Evolutionary conservation across 106 monocot genomes (phyloP), one percentile per base, ranked within the genome.

Genomic region (Dendrobium officinale): DNA sequence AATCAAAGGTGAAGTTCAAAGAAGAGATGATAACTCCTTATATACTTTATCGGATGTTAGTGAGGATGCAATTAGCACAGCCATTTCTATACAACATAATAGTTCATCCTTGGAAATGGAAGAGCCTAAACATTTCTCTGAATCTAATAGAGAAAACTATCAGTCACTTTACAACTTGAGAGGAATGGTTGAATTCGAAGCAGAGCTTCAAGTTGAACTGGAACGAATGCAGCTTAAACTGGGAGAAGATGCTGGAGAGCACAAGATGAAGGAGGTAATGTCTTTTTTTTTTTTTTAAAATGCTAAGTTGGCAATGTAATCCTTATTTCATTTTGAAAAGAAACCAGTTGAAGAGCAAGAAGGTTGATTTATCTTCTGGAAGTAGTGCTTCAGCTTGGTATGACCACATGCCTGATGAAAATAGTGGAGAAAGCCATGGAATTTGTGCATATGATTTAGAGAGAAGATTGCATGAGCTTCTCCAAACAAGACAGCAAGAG

Each of bases 401-500:
- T 59, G 84, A 84, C 47, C 26, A n/a, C 40, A 77, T 19, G 72
- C 44, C 55, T 17, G 67, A 77, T 10, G 67, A 82, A 68, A 77
- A 83, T 16, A 73, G 33, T 24, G 73, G 55, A 10, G 31, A 85
- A 22, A 17, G 54, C 4, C 31, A 27, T 27, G 85, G 85, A 2
- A 80, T 91, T 61, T 83, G 77, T 59, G 79, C 91, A 18, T 61
- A 47, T 42, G 88, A 86, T 48, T 83, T 91, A 42, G 88, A 88
- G 81, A 84, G 88, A 83, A 83, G 81, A 83, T 75, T 91, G 41
- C 85, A 88, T 47, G 86, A 88, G 76, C 91, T 88, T 79, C 26
- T 91, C 26, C 82, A 86, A 81, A 56, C 54, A 73, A 80, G 79
- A 61, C 88, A 91, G 7, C 75, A 81, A 40, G 85, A 88, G 59